These are phyloP conservation scores for Croton laevigatus DNA, from an alignment of 441 rosid species.

Conservation along the genomic window DNA sequence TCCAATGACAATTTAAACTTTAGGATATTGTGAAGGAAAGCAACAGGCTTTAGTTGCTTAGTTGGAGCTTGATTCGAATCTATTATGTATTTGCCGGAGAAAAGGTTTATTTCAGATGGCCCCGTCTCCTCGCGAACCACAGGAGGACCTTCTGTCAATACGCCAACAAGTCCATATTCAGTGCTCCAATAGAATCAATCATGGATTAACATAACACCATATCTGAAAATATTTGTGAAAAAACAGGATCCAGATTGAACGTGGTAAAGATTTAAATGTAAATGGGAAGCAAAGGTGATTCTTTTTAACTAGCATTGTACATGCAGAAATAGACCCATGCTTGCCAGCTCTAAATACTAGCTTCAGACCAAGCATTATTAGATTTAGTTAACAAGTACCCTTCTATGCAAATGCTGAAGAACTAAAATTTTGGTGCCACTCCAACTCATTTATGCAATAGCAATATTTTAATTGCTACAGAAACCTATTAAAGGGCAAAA, in stretches of 20 bases:
- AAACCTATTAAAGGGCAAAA: background rate
- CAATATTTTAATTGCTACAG: background rate
- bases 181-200: background rate
- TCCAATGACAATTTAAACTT: slow-evolving; percentile 50
- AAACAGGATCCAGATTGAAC: background rate
- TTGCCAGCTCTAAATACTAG: background rate
- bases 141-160: slow-evolving; percentile 38
- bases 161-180: background rate
- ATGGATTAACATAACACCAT: background rate
- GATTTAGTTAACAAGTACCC: background rate
- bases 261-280: background rate
- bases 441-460: background rate
- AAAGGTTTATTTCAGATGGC: slow-evolving; percentile 50
- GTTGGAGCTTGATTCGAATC: background rate
- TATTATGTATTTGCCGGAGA: slow-evolving; percentile 35
- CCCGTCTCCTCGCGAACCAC: slow-evolving; percentile 44
- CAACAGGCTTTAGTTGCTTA: slow-evolving; percentile 46
- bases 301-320: background rate
- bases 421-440: background rate
- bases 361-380: background rate
- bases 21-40: slow-evolving; percentile 54
- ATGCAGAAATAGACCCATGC: background rate
- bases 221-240: background rate
- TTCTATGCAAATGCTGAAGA: background rate
- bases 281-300: background rate